Evolutionary conservation across 345 rosid genomes (phyloP).

Genomic region (Cardamine occulta): DNA sequence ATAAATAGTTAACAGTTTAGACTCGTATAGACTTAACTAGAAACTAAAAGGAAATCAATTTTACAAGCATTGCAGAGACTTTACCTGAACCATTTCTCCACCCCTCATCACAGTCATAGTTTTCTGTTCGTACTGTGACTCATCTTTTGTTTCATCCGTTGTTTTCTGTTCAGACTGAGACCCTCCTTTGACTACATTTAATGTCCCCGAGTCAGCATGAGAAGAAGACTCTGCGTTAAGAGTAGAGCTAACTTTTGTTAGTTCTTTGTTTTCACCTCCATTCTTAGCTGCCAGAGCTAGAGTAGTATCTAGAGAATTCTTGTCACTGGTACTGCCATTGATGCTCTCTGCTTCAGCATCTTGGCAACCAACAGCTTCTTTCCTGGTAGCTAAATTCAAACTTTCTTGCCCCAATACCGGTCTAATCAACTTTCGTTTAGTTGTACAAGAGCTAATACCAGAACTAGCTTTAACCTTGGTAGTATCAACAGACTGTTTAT

Average conservation of each 20-base stretch:
- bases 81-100: constrained; percentile 87
- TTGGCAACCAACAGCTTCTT: constrained; percentile 27
- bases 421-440: constrained; percentile 46
- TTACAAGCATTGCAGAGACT: constrained; percentile 12
- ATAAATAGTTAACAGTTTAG: not conserved
- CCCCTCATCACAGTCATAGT: constrained; percentile 88
- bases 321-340: constrained; percentile 3
- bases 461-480: constrained; percentile 35
- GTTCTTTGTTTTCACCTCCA: constrained; percentile 34
- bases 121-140: constrained; percentile 69
- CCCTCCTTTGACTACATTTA: constrained; percentile 45
- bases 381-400: constrained; percentile 29
- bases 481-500: constrained; percentile 24
- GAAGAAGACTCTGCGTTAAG: constrained; percentile 42
- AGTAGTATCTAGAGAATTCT: constrained; percentile 27
- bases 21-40: not conserved
- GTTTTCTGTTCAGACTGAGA: constrained; percentile 36
- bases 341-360: constrained; percentile 39
- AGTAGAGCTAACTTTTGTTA: constrained; percentile 23
- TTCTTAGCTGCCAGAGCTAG: constrained; percentile 7
- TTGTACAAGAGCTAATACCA: constrained; percentile 35
- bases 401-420: constrained; percentile 48
- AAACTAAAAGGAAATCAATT: not conserved
- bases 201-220: constrained; percentile 37
- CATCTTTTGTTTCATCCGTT: constrained; percentile 50